Percentiles rank a stretch among this genome's conserved stretches.
Conservation (phyloP, 2,329 filamentous ascomycete genomes). For the Trichoderma sp. region DNA sequence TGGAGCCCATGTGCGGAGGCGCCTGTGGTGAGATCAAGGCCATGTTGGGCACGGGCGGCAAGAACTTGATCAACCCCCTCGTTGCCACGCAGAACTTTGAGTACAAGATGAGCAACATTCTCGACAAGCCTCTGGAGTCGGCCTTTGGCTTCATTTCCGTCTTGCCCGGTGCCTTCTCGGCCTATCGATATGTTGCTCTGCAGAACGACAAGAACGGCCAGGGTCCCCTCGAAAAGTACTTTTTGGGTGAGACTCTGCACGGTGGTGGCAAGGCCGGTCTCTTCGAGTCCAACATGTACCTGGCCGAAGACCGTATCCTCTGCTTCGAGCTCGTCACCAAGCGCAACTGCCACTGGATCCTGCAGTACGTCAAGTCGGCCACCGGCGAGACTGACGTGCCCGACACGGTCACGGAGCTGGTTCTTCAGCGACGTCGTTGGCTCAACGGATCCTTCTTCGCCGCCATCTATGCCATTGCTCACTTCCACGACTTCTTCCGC, state of each 20-base stretch:
- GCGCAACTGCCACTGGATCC: slow-evolving; percentile 93
- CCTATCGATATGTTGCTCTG: slow-evolving; percentile 89
- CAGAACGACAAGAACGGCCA: slow-evolving; percentile 96
- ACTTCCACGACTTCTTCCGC: slow-evolving; percentile 95
- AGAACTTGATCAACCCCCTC: slow-evolving; percentile 87
- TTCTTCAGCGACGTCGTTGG: slow-evolving; percentile 94
- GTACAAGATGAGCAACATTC: slow-evolving; percentile 99
- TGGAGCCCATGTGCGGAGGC: slow-evolving; percentile 96
- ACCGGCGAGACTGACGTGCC: slow-evolving; percentile 97
- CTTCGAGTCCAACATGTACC: slow-evolving; percentile 99
- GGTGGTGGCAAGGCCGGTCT: slow-evolving; percentile 88
- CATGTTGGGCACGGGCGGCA: slow-evolving; percentile 83
- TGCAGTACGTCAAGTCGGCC: slow-evolving; percentile 98
- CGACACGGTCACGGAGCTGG: slow-evolving; percentile 89
- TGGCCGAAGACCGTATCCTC: slow-evolving; percentile 97
- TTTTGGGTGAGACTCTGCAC: slow-evolving; percentile 94
- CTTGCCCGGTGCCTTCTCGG: slow-evolving; percentile 95
- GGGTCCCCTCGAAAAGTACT: slow-evolving; percentile 94
- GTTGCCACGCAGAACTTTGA: slow-evolving; percentile 98
- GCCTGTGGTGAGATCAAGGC: slow-evolving; percentile 99
- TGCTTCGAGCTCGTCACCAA: slow-evolving; percentile 98
- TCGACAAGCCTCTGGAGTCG: slow-evolving; percentile 96
- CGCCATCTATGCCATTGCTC: slow-evolving; percentile 89
- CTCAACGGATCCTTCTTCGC: slow-evolving; percentile 98
- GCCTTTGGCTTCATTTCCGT: slow-evolving; percentile 98